Percentiles rank a stretch among this genome's conserved stretches.
phyloP scores from a whole-genome alignment of 164 flowering plant genomes.

The Berberis vulgaris region DNA sequence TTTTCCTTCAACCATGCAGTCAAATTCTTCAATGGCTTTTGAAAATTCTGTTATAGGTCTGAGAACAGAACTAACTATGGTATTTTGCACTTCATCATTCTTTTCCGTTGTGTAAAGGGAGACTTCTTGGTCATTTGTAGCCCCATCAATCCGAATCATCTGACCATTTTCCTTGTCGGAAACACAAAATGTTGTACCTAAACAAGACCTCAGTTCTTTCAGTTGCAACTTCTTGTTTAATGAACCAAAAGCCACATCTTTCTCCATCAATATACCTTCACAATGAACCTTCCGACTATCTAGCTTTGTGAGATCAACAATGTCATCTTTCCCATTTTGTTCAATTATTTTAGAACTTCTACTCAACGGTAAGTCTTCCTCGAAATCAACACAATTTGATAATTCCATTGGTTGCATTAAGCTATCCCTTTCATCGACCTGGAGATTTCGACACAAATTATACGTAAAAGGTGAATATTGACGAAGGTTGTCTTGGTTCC shows the following conservation, averaged over 20 bases:
- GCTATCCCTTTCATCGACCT: constrained; percentile 12
- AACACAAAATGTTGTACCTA: constrained; percentile 13
- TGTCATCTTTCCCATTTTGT: constrained; percentile 10
- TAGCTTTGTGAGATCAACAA: constrained; percentile 10
- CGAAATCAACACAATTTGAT: constrained; percentile 13
- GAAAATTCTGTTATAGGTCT: constrained; percentile 16
- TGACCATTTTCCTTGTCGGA: constrained; percentile 11
- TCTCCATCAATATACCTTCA: constrained; percentile 13
- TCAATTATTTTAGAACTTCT: constrained; percentile 20
- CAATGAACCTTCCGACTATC: constrained; percentile 6
- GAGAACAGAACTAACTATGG: constrained; percentile 7
- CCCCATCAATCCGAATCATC: background rate
- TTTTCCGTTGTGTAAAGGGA: constrained; percentile 7
- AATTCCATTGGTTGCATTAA: constrained; percentile 21
- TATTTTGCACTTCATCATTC: constrained; percentile 7
- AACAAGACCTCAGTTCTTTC: constrained; percentile 20
- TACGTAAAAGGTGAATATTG: constrained; percentile 2
- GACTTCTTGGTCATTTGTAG: constrained; percentile 2
- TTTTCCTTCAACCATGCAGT: constrained; percentile 15
- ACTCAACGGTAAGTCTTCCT: constrained; percentile 18
- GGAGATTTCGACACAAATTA: background rate
- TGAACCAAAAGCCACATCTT: constrained; percentile 24
- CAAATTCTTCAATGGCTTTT: constrained; percentile 22
- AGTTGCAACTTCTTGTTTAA: constrained; percentile 18
- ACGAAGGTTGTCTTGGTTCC: constrained; percentile 1